Evolutionary conservation across 2,329 filamentous ascomycete genomes (phyloP), one percentile per base, ranked within the genome.

Genomic region (Dichotomopilus funicola): DNA sequence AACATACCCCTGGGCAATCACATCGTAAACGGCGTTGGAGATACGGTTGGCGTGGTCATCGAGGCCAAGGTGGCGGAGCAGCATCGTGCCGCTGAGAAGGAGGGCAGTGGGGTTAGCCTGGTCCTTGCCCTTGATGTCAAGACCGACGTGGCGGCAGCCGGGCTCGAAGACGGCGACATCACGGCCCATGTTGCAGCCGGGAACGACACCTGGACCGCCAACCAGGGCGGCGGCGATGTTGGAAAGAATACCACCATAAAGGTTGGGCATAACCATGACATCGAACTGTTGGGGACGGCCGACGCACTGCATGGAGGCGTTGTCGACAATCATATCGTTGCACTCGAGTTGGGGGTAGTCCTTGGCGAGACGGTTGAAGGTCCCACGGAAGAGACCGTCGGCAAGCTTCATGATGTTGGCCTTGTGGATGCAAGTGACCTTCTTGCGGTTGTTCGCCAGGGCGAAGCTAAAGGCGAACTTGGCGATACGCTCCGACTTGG

Each of bases 371-470:
- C 86, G 82, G 80, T 95, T 90, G 82, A 97, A 95, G 65, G 94
- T 97, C 78, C 86, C 92, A 73, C 94, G 88, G 89, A 99, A 99
- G 56, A 99, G 88, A 76, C 94, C 94, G 67, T 99, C 94, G 73
- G 91, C 92, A 58, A 99, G 83, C 84, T 99, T 99, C 94, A 99
- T 99, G 80, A 99, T 99, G 83, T 99, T 99, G 77, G 94, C 94
- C 84, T 99, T 99, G 87, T 99, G 94, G 72, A 99, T 97, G 80
- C 92, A 96, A 65, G 94, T 97, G 56, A 99, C 90, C 88, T 97
- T 97, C 82, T 95, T 92, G 72, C 94, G 86, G 83, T 95, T 92
- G 83, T 99, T 99, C 75, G 94, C 94, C 57, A 97, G 87, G 57
- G 94, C 94, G 70, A 99, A 99, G 71, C 88, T 87, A 74, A 97